phyloP scores from a whole-genome alignment of 352 stramenopile species.

The Globisporangium viniferum region DNA sequence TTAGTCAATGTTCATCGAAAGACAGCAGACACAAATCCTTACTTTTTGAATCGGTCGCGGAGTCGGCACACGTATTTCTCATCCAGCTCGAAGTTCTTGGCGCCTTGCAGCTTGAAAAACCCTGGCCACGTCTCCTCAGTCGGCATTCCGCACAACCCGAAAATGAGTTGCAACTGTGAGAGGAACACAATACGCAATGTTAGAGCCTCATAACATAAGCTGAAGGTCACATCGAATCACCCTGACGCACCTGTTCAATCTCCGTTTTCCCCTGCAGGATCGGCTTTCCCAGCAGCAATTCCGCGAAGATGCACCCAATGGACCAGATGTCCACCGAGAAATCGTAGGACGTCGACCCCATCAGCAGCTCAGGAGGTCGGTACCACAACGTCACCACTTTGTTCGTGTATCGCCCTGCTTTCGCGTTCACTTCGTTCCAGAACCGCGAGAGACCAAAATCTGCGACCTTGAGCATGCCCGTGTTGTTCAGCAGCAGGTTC shows the following conservation, averaged over 20 bases:
- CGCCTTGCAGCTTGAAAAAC: constrained; percentile 71
- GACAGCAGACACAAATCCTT: constrained; percentile 11
- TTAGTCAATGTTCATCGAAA: background rate
- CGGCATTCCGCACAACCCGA: constrained; percentile 70
- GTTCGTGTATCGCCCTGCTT: constrained; percentile 88
- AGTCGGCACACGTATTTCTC: constrained; percentile 77
- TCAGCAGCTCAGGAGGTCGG: constrained; percentile 89
- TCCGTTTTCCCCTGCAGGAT: constrained; percentile 82
- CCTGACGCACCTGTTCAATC: constrained; percentile 63
- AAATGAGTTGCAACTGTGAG: constrained; percentile 69
- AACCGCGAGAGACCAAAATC: constrained; percentile 83
- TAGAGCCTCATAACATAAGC: background rate
- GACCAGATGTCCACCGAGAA: constrained; percentile 95
- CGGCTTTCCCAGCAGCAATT: constrained; percentile 75
- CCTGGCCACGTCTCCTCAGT: constrained; percentile 79
- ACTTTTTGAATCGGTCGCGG: constrained; percentile 82
- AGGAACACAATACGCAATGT: background rate
- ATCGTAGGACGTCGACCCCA: constrained; percentile 91
- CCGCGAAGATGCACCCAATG: constrained; percentile 87
- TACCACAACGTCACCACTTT: constrained; percentile 97
- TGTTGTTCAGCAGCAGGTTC: constrained; percentile 83
- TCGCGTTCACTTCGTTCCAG: constrained; percentile 85
- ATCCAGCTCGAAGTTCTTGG: constrained; percentile 65
- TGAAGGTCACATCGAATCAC: background rate
- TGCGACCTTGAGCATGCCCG: constrained; percentile 79